phyloP scores from a whole-genome alignment of 305 asterid species.

The Plantago rigida region DNA sequence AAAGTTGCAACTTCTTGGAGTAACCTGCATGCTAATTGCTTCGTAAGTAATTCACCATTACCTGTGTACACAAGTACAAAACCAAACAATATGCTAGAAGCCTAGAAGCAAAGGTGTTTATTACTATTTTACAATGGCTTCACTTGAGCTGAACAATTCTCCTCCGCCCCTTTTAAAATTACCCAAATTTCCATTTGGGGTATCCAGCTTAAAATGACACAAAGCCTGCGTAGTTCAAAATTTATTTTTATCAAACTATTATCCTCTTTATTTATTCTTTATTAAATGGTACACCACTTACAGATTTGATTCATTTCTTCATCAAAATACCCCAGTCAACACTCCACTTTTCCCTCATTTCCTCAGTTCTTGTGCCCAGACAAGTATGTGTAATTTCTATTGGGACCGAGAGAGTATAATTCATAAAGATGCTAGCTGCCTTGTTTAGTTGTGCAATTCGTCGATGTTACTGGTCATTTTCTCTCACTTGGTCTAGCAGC shows the following conservation, averaged over 20 bases:
- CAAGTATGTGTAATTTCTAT: no score
- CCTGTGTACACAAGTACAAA: background rate
- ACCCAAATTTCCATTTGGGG: no score
- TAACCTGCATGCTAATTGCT: slow-evolving; percentile 96
- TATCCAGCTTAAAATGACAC: no score
- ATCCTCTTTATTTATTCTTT: background rate
- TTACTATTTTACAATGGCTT: background rate
- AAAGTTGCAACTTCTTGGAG: slow-evolving; percentile 90
- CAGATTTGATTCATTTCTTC: no score
- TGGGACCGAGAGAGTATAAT: background rate
- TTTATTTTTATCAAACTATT: no score
- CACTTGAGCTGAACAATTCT: slow-evolving; percentile 4
- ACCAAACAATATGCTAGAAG: slow-evolving; percentile 15
- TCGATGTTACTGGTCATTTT: slow-evolving; percentile 8
- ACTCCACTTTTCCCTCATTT: no score
- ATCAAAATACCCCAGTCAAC: no score
- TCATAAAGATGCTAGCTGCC: background rate
- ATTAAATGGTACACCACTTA: no score
- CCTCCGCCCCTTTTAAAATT: no score
- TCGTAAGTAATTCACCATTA: slow-evolving; percentile 50
- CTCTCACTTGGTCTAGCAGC: slow-evolving; percentile 17
- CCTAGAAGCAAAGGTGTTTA: background rate
- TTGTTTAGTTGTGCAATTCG: slow-evolving; percentile 1
- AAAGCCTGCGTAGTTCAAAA: no score
- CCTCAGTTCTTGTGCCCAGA: no score